phyloP scores from a whole-genome alignment of 164 flowering plant genomes.

The Platanus orientalis region DNA sequence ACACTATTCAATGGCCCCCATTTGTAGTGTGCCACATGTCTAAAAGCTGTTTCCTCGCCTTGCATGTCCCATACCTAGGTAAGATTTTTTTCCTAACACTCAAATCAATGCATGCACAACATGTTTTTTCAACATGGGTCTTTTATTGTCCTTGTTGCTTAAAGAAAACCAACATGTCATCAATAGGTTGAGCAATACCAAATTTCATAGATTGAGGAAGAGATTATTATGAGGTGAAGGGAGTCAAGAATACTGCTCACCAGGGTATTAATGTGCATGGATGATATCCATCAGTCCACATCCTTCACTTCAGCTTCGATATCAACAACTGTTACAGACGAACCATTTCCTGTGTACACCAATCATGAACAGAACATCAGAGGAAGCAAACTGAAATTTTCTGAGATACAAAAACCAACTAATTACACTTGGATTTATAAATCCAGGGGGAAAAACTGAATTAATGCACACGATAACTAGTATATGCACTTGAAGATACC shows the following conservation, averaged over 20 bases:
- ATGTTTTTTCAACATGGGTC: too few species aligned
- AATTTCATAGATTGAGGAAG: too few species aligned
- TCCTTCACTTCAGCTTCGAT: constrained; percentile 87
- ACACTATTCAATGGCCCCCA: too few species aligned
- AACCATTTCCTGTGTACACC: constrained; percentile 41
- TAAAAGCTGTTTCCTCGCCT: too few species aligned
- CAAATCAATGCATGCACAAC: too few species aligned
- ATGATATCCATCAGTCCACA: constrained; percentile 42
- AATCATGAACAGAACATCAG: constrained; percentile 3
- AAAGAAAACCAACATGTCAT: too few species aligned
- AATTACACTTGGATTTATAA: background rate
- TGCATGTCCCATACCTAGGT: too few species aligned
- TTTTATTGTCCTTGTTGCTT: too few species aligned
- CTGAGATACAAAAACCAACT: background rate
- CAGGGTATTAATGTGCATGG: background rate
- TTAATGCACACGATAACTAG: background rate
- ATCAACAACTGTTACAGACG: constrained; percentile 58
- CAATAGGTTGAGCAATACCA: too few species aligned
- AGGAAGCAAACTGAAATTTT: background rate
- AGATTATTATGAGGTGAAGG: background rate
- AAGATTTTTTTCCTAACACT: too few species aligned
- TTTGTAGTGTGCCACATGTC: too few species aligned
- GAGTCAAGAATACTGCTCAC: background rate
- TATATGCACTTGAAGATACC: constrained; percentile 29
- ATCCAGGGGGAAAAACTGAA: background rate